Conservation (phyloP, 139 green algal genomes). For the Dunaliella sp. region DNA sequence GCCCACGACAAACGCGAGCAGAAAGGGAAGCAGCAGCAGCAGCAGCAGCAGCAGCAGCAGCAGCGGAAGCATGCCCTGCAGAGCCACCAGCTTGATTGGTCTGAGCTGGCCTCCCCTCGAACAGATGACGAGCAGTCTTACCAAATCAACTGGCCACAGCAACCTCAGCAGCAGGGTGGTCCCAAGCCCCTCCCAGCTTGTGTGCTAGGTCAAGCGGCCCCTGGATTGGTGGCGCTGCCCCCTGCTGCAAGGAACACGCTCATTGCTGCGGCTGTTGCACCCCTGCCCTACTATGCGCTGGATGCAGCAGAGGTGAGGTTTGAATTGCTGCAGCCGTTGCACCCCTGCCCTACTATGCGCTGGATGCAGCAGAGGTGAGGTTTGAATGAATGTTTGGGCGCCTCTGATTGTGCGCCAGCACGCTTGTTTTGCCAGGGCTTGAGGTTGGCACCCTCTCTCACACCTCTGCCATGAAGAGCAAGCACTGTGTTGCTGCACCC, state of each 20-base stretch:
- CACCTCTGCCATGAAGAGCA: no score
- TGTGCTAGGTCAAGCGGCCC: not conserved
- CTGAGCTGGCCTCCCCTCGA: no score
- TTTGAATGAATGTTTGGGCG: no score
- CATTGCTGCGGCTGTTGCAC: constrained; percentile 53
- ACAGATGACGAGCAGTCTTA: no score
- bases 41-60: not conserved
- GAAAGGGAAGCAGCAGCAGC: not conserved
- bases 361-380: not conserved
- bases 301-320: not conserved
- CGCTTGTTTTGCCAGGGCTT: no score
- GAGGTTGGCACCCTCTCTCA: no score
- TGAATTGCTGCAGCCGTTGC: constrained; percentile 47
- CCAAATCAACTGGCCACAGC: no score
- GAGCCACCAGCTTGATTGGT: not conserved
- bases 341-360: constrained; percentile 73
- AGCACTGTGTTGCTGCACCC: no score
- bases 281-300: constrained; percentile 69
- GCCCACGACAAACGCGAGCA: not conserved
- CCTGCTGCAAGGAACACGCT: constrained; percentile 33
- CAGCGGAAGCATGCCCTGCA: not conserved
- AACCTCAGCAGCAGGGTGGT: not conserved
- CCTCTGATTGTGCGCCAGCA: no score
- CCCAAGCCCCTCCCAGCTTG: not conserved
- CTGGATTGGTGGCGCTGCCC: constrained; percentile 48